Base-by-base conservation (phyloP, 805 yeast species). In the Teunomyces funiuensis region DNA sequence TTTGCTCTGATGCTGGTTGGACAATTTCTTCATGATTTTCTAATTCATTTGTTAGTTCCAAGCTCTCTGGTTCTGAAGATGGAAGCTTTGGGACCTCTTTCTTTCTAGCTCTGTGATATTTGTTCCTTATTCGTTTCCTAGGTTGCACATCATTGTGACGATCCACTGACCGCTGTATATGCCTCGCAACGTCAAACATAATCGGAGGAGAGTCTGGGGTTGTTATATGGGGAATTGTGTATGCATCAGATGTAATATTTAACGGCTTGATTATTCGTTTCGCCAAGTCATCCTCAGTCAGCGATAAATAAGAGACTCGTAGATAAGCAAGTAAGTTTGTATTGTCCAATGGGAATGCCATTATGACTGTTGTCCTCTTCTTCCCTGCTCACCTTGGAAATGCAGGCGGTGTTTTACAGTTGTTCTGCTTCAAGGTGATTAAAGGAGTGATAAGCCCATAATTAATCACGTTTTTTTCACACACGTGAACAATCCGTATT, bases 281-380 rank as follows among this genome's bases (percentile, higher is more conserved):
- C 11, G 57, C 44, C 22, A 53, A 51, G 6, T 53, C 61, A 28
- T 53, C 60, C 28, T 59, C 61, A 14, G 50, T 54, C 31, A 49
- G 44, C 0, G 60, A 52, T 4, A 58, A 40, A 41, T 57, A 61
- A 2, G 65, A 50, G 14, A 58, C 52, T 28, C 70, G 48, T 27
- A 65, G 44, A 28, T 60, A 61, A 2, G 60, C 55, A 30, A 69
- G 44, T 37, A 68, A 40, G 14, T 58, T 60, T 14, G 56, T 45
- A 6, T 57, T 53, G 25, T 65, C 69, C 17, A 60, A 53, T 4
- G 73, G 69, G 37, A 68, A 61, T 19, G 73, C 65, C 75, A 69
- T 69, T 4, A 30, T 29, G 16, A 25, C 25, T 16, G 27, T 6
- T 28, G 9, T 18, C 11, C n/a, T 23, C 33, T 10, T 19, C 20